A percentile compares a stretch with the other conserved stretches of the same genome.
phyloP scores from a whole-genome alignment of 106 monocot genomes.

The Agapanthus africanus region DNA sequence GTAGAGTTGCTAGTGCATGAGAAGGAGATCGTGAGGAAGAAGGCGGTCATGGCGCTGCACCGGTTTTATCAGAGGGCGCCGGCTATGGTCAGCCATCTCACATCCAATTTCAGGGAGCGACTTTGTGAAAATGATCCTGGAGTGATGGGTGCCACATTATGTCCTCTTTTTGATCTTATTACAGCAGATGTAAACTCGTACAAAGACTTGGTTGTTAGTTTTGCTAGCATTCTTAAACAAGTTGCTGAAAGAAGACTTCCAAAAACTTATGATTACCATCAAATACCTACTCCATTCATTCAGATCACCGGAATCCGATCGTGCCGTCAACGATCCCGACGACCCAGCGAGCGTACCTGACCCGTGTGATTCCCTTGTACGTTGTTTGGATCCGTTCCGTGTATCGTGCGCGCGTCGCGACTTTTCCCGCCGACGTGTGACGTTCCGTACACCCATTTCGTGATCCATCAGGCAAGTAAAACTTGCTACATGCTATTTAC shows the following conservation, averaged over 20 bases:
- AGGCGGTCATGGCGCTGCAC: constrained; percentile 96
- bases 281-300: constrained; percentile 95
- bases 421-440: no score
- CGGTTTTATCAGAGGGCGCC: constrained; percentile 80
- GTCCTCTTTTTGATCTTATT: constrained; percentile 91
- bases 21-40: constrained; percentile 89
- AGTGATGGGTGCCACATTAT: constrained; percentile 96
- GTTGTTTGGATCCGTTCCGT: no score
- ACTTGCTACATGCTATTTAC: no score
- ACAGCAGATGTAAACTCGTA: constrained; percentile 67
- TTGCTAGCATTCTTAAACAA: constrained; percentile 95
- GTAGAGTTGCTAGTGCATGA: constrained; percentile 79
- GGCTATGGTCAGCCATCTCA: constrained; percentile 49
- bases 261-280: constrained; percentile 92
- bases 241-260: constrained; percentile 84
- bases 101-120: constrained; percentile 79
- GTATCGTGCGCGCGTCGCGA: no score
- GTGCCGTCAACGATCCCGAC: no score
- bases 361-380: no score
- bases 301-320: constrained; percentile 70
- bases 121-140: constrained; percentile 95
- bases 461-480: no score
- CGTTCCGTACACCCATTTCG: no score
- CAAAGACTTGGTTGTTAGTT: constrained; percentile 88
- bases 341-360: no score